A percentile compares a stretch with the other conserved stretches of the same genome.
phyloP scores from a whole-genome alignment of 352 stramenopile genomes.

The Globisporangium megalacanthum region DNA sequence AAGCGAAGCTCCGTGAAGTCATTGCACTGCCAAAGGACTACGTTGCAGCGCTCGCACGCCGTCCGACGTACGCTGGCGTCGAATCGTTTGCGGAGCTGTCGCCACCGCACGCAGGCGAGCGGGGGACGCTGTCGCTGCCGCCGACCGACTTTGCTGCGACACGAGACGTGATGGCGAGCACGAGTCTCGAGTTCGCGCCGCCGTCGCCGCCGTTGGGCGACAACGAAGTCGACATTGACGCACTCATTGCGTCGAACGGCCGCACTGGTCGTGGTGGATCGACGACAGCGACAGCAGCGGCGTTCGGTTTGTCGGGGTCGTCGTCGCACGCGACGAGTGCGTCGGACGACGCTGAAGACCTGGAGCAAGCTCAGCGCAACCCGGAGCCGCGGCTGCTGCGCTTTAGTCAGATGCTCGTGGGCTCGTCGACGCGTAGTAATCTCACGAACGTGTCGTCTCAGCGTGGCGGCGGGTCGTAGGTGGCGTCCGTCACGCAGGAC shows the following conservation, averaged over 20 bases:
- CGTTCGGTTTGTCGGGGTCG: slow-evolving; percentile 8
- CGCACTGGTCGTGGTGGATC: slow-evolving; percentile 3
- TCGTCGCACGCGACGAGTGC: slow-evolving; percentile 15
- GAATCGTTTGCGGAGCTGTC: background rate
- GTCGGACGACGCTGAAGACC: slow-evolving; percentile 19
- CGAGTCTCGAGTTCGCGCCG: background rate
- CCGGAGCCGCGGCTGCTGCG: slow-evolving; percentile 47
- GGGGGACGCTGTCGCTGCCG: background rate
- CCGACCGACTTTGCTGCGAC: background rate
- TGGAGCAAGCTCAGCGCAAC: slow-evolving; percentile 50
- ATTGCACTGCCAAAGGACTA: slow-evolving; percentile 69
- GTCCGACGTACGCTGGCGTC: slow-evolving; percentile 3
- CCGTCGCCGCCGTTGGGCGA: slow-evolving; percentile 2
- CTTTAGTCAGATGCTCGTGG: slow-evolving; percentile 28
- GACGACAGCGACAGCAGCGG: background rate
- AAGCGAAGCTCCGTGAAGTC: slow-evolving; percentile 74
- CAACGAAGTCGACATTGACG: slow-evolving; percentile 12
- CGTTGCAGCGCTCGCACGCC: slow-evolving; percentile 5
- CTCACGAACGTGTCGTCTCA: slow-evolving; percentile 13
- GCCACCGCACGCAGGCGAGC: background rate
- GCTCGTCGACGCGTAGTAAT: slow-evolving; percentile 16
- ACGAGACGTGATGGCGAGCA: background rate
- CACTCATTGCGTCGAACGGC: slow-evolving; percentile 3
- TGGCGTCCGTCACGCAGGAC: too few species aligned
- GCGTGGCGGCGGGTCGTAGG: slow-evolving; percentile 2